Evolutionary conservation across 768 basidiomycete genomes (phyloP), one percentile per base, ranked within the genome.

Genomic region (Psilocybe cyanescens): DNA sequence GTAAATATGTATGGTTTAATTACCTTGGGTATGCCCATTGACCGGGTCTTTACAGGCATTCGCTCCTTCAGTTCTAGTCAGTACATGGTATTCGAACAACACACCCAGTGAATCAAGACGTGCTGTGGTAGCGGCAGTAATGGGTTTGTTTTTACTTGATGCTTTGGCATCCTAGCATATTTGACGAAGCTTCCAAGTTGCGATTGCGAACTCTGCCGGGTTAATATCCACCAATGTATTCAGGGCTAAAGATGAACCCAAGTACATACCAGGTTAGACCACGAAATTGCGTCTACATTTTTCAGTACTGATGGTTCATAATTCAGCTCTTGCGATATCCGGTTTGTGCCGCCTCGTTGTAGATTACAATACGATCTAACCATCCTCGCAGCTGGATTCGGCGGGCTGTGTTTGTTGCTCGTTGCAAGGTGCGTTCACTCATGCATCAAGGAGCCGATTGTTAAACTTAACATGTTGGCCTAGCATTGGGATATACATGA

Each of bases 171-270:
- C 12, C 9, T 55, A 24, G 14, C 37, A 16, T 44, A 35, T 52
- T 35, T 19, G 54, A 33, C 44, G 41, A 44, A 8, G 2, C 44
- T 63, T 44, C 50, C 16, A 45, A 83, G 80, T 83, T 57, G 82
- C 78, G 0, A 73, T 83, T 59, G 81, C 81, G 19, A 83, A 83
- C 63, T 76, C 78, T 35, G 74, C 81, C 56, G 83, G 83, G 24
- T 65, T 85, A 11, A 80, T 83, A 58, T 81, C 81, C 1, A 81
- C 81, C 31, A 84, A 85, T 64, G 81, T 83, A 8, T 84, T 84
- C 69, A 76, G 77, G 55, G 78, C 80, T 8, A 68, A 81, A 66
- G 82, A 83, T 61, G 83, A 79, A 62, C 83, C 81, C 0, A 79
- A 75, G 65, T 83, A 84, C 64, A 71, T 81, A 45, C 81, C 80